Percentiles rank a stretch among this genome's conserved stretches.
phyloP scores from a whole-genome alignment of 2,329 filamentous ascomycete genomes.

The Exophiala sp. region DNA sequence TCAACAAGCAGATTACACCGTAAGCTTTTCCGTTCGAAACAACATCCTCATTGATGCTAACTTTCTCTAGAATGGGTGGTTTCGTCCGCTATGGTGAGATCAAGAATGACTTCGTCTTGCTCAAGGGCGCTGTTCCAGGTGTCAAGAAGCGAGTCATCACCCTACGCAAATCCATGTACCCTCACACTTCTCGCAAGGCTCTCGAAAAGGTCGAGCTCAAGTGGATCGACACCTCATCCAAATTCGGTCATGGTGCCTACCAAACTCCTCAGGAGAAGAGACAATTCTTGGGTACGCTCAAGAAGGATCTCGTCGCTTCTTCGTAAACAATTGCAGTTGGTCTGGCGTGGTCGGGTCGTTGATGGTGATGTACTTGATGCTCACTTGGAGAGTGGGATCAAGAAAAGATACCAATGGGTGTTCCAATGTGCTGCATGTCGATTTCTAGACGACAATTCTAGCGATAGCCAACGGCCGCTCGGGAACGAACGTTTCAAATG shows the following conservation, averaged over 20 bases:
- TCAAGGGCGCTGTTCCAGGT: constrained; percentile 97
- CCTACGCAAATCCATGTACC: constrained; percentile 97
- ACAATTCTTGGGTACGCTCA: constrained; percentile 95
- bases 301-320: constrained; percentile 78
- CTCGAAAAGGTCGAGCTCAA: constrained; percentile 99
- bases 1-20: constrained; percentile 99
- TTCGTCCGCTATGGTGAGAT: constrained; percentile 99
- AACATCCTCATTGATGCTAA: constrained; percentile 33
- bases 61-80: constrained; percentile 73
- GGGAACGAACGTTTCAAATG: too few species aligned
- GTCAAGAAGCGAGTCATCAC: constrained; percentile 99
- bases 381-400: too few species aligned
- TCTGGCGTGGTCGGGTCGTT: not conserved
- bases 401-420: too few species aligned
- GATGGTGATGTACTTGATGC: too few species aligned
- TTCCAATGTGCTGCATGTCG: too few species aligned
- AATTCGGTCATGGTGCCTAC: constrained; percentile 99
- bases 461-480: too few species aligned
- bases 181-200: constrained; percentile 89
- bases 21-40: constrained; percentile 56
- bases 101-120: constrained; percentile 97
- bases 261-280: constrained; percentile 98
- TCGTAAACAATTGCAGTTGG: constrained; percentile 40
- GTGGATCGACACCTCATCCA: constrained; percentile 99
- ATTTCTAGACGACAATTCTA: too few species aligned